These are phyloP conservation scores for Wickerhamiella brachini DNA, from an alignment of 805 yeast genomes.

Conservation along the genomic window DNA sequence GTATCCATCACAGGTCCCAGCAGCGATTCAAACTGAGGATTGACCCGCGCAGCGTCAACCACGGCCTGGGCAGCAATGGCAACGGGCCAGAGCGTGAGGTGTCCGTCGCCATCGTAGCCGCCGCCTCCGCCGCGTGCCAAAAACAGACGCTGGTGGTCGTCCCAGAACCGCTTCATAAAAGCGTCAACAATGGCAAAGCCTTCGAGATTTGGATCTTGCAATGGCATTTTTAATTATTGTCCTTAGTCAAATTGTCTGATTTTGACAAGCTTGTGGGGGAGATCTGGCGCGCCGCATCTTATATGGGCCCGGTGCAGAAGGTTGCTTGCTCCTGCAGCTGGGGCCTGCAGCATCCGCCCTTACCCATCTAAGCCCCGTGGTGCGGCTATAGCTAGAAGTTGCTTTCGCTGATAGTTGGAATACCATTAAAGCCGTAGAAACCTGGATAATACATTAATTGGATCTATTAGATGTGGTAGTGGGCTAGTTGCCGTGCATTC, in stretches of 20 bases:
- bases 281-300: neutral
- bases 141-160: slow-evolving; percentile 14
- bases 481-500: neutral
- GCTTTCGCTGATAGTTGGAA: no score
- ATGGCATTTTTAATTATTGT: slow-evolving; percentile 1
- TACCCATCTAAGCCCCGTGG: neutral
- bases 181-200: slow-evolving; percentile 18
- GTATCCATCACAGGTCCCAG: slow-evolving; percentile 38
- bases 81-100: slow-evolving; percentile 55
- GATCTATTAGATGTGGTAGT: neutral
- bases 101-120: slow-evolving; percentile 41
- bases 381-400: neutral
- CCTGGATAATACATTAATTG: neutral
- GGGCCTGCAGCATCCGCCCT: neutral
- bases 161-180: slow-evolving; percentile 18
- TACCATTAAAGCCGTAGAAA: no score
- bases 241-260: no score
- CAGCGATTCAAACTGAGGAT: slow-evolving; percentile 39
- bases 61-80: slow-evolving; percentile 54
- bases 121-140: slow-evolving; percentile 20
- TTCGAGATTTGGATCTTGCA: slow-evolving; percentile 19
- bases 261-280: neutral
- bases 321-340: neutral
- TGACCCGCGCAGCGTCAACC: slow-evolving; percentile 44
- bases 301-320: neutral